phyloP scores from a whole-genome alignment of 2,329 filamentous ascomycete species.

The Aspergillus ruber region DNA sequence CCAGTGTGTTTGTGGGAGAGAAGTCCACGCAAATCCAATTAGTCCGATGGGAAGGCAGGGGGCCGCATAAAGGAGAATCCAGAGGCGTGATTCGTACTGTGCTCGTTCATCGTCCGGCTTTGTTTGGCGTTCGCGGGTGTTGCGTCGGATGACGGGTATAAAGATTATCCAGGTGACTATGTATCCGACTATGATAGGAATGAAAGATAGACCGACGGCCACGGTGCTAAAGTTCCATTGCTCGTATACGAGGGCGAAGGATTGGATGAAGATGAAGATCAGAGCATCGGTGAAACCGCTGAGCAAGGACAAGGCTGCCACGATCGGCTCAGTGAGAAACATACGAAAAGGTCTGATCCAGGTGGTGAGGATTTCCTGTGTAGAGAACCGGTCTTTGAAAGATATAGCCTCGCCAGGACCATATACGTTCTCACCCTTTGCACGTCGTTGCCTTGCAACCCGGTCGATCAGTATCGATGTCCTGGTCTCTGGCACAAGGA shows the following conservation, averaged over 20 bases:
- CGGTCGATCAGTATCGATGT: constrained; percentile 66
- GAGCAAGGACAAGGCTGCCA: constrained; percentile 52
- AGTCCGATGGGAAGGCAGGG: constrained; percentile 53
- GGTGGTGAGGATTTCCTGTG: constrained; percentile 47
- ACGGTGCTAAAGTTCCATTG: constrained; percentile 50
- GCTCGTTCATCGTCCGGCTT: constrained; percentile 43
- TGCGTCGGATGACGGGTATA: constrained; percentile 45
- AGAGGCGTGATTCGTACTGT: constrained; percentile 56
- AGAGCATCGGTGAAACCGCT: constrained; percentile 56
- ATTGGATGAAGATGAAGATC: constrained; percentile 58
- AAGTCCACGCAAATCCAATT: constrained; percentile 54
- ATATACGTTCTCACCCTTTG: constrained; percentile 51
- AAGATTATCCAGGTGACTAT: constrained; percentile 48
- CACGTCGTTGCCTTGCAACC: constrained; percentile 64
- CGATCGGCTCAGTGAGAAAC: constrained; percentile 58
- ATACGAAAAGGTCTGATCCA: constrained; percentile 55
- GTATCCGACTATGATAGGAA: constrained; percentile 50
- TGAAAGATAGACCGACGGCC: constrained; percentile 43
- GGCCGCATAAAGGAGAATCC: constrained; percentile 51
- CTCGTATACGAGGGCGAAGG: constrained; percentile 49
- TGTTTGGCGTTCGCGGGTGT: constrained; percentile 34
- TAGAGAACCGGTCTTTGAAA: constrained; percentile 50
- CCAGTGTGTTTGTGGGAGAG: constrained; percentile 50
- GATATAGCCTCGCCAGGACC: constrained; percentile 63
- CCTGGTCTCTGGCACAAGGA: constrained; percentile 67